These are phyloP conservation scores for Axilococcus clingmanii DNA, from an alignment of 139 green algal genomes.

Conservation along the genomic window DNA sequence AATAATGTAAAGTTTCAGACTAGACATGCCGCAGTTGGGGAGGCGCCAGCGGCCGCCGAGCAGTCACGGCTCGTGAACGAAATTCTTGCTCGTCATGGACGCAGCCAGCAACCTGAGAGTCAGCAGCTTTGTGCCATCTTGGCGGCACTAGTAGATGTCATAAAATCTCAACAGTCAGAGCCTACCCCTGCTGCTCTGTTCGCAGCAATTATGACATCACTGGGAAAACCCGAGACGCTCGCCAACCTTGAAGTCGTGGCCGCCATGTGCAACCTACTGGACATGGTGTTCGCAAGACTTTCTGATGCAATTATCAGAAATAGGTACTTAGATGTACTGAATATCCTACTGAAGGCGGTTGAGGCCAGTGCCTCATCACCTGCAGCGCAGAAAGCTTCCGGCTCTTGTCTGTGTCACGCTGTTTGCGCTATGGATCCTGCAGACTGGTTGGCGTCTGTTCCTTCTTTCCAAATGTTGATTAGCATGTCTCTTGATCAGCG, in stretches of 20 bases:
- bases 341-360: slow-evolving; percentile 33
- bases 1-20: not conserved
- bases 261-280: slow-evolving; percentile 57
- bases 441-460: slow-evolving; percentile 27
- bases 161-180: slow-evolving; percentile 43
- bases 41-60: not conserved
- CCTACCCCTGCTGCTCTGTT: slow-evolving; percentile 66
- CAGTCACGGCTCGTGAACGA: slow-evolving; percentile 42
- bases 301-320: slow-evolving; percentile 44
- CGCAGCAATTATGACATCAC: slow-evolving; percentile 64
- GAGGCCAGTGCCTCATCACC: slow-evolving; percentile 41
- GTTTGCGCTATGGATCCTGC: slow-evolving; percentile 41
- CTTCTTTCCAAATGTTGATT: slow-evolving; percentile 29
- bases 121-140: slow-evolving; percentile 59
- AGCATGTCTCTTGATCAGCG: slow-evolving; percentile 35
- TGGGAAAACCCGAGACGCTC: slow-evolving; percentile 49
- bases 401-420: slow-evolving; percentile 44
- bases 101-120: slow-evolving; percentile 53
- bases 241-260: slow-evolving; percentile 35
- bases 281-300: slow-evolving; percentile 37
- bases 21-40: not conserved
- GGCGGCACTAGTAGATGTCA: slow-evolving; percentile 49
- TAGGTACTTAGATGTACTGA: slow-evolving; percentile 33
- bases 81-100: slow-evolving; percentile 37
- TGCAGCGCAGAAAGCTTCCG: slow-evolving; percentile 30